These are phyloP conservation scores for Aspergillus sclerotioniger DNA, from an alignment of 495 filamentous ascomycete genomes.

Conservation along the genomic window DNA sequence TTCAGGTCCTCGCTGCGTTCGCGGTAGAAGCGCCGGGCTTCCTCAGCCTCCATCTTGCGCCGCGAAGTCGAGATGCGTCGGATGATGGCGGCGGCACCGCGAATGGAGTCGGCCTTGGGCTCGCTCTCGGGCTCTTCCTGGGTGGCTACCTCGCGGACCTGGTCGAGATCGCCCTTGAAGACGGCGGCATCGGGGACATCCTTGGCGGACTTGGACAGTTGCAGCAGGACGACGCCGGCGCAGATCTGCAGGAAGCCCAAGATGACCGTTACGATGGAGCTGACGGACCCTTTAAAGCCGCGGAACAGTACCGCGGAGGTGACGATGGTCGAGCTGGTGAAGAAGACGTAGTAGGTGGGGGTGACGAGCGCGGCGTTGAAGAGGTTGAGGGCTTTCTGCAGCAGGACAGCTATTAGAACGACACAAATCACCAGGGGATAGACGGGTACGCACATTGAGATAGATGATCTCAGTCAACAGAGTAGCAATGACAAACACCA, in stretches of 20 bases:
- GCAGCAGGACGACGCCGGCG: constrained; percentile 89
- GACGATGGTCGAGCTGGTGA: constrained; percentile 91
- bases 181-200: constrained; percentile 93
- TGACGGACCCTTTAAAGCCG: constrained; percentile 84
- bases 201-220: constrained; percentile 97
- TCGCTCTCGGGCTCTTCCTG: constrained; percentile 94
- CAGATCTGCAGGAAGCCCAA: constrained; percentile 95
- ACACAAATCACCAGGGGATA: not conserved
- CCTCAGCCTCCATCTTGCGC: constrained; percentile 75
- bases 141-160: constrained; percentile 90
- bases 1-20: constrained; percentile 69
- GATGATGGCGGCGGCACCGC: constrained; percentile 86
- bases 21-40: constrained; percentile 74
- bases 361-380: constrained; percentile 98
- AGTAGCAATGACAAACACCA: constrained; percentile 87
- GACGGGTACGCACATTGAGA: constrained; percentile 73
- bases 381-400: constrained; percentile 94
- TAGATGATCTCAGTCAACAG: constrained; percentile 92
- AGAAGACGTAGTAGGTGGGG: constrained; percentile 97
- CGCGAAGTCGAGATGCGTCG: constrained; percentile 75
- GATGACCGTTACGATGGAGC: constrained; percentile 82
- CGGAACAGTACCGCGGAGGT: constrained; percentile 90
- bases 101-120: constrained; percentile 93
- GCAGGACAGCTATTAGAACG: constrained; percentile 23
- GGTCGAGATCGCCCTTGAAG: constrained; percentile 89